Percentiles rank a stretch among this genome's conserved stretches.
These are phyloP conservation scores for Aspergillus pseudonomiae DNA, from an alignment of 2,329 filamentous ascomycete genomes.

Conservation along the genomic window DNA sequence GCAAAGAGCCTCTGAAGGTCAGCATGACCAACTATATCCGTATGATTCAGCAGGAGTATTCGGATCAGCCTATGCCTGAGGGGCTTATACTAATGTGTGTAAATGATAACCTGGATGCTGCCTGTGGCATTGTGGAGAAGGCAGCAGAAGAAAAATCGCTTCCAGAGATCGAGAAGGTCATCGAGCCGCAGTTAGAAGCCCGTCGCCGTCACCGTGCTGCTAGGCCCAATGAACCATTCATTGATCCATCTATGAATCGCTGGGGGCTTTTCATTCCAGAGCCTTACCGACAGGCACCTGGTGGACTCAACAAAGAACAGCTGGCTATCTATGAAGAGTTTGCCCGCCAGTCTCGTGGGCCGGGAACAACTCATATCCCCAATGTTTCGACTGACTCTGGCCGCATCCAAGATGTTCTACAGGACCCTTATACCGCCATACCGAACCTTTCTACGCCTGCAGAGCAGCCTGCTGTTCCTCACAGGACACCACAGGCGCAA, in stretches of 20 bases:
- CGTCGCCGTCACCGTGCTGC: slow-evolving; percentile 75
- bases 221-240: slow-evolving; percentile 80
- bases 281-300: slow-evolving; percentile 83
- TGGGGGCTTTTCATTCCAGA: slow-evolving; percentile 95
- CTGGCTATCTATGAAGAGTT: slow-evolving; percentile 98
- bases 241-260: slow-evolving; percentile 77
- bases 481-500: slow-evolving; percentile 57
- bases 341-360: slow-evolving; percentile 76
- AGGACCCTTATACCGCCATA: slow-evolving; percentile 62
- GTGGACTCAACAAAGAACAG: slow-evolving; percentile 85
- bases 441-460: slow-evolving; percentile 65
- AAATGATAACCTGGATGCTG: slow-evolving; percentile 93
- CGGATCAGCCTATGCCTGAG: slow-evolving; percentile 78
- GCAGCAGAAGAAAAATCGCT: slow-evolving; percentile 92
- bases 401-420: slow-evolving; percentile 64
- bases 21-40: slow-evolving; percentile 98
- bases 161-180: slow-evolving; percentile 91
- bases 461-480: slow-evolving; percentile 63
- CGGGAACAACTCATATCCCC: slow-evolving; percentile 56
- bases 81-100: slow-evolving; percentile 98
- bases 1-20: slow-evolving; percentile 92
- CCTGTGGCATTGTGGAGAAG: slow-evolving; percentile 92
- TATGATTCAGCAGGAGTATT: slow-evolving; percentile 69
- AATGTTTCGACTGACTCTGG: slow-evolving; percentile 61
- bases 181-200: slow-evolving; percentile 76